These are phyloP conservation scores for Astrothelium subdiscretum DNA, from an alignment of 495 filamentous ascomycete species.

Conservation along the genomic window DNA sequence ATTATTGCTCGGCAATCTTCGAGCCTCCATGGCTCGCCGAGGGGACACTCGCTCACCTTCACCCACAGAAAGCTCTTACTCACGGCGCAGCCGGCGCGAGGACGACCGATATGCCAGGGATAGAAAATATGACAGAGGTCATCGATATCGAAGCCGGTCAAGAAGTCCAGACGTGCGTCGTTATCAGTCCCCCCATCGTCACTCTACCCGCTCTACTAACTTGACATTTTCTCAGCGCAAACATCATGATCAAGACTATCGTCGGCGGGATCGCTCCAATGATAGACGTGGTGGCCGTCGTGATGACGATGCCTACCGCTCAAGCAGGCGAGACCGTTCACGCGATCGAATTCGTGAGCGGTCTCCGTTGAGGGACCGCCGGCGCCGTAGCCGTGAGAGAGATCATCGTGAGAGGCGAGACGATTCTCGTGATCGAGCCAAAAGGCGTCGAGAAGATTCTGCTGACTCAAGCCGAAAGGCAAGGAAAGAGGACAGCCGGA, in stretches of 20 bases:
- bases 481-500: not conserved
- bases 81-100: constrained; percentile 6
- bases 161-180: not conserved
- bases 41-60: constrained; percentile 9
- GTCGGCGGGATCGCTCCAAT: constrained; percentile 11
- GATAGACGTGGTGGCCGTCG: constrained; percentile 9
- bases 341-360: constrained; percentile 6
- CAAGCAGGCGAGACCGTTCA: constrained; percentile 11
- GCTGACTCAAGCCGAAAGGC: not conserved
- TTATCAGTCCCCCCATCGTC: not conserved
- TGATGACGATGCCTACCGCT: constrained; percentile 4
- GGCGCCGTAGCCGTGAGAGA: constrained; percentile 12
- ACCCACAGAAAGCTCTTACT: constrained; percentile 10
- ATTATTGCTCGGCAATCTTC: not conserved
- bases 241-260: constrained; percentile 10
- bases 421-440: constrained; percentile 1
- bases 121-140: not conserved
- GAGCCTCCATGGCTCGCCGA: not conserved
- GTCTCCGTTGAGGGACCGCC: constrained; percentile 11
- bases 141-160: constrained; percentile 6
- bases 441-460: constrained; percentile 1
- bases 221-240: not conserved
- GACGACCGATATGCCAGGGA: constrained; percentile 4
- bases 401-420: constrained; percentile 12
- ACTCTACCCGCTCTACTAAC: not conserved